Evolutionary conservation across 345 rosid species (phyloP).

Genomic region (Theobroma cacao): DNA sequence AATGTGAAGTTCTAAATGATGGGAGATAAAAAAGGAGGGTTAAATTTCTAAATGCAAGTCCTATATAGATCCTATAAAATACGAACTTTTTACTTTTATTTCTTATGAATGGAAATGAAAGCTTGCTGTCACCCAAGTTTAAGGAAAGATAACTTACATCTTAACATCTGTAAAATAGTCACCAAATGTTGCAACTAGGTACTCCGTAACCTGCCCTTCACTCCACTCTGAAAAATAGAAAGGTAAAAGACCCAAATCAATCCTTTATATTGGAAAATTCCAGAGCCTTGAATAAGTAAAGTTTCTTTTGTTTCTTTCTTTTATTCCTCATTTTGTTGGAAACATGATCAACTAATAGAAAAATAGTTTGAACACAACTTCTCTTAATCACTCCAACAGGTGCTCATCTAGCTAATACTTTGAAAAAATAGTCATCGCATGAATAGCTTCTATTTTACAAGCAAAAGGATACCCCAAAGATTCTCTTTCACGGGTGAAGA

Average conservation of each 20-base stretch:
- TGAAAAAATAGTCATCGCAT: neutral
- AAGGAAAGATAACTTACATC: constrained; percentile 55
- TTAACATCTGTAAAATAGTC: constrained; percentile 96
- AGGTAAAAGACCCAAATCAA: constrained; percentile 21
- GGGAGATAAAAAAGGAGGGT: neutral
- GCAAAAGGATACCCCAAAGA: neutral
- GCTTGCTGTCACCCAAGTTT: neutral
- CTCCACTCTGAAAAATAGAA: constrained; percentile 73
- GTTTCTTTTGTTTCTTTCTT: neutral
- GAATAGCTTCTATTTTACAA: neutral
- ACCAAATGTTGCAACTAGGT: constrained; percentile 86
- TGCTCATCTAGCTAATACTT: neutral
- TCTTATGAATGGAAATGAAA: neutral
- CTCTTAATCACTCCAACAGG: neutral
- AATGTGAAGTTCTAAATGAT: neutral
- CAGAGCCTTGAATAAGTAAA: neutral
- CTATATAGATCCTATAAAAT: neutral
- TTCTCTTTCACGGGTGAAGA: neutral
- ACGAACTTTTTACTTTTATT: neutral
- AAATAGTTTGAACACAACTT: neutral
- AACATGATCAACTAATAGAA: neutral
- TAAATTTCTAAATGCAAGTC: neutral
- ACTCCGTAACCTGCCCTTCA: constrained; percentile 97
- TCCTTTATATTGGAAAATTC: neutral
- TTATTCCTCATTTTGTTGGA: neutral